Evolutionary conservation across 768 basidiomycete species (phyloP).

Genomic region (Rhizopogon vesiculosus): DNA sequence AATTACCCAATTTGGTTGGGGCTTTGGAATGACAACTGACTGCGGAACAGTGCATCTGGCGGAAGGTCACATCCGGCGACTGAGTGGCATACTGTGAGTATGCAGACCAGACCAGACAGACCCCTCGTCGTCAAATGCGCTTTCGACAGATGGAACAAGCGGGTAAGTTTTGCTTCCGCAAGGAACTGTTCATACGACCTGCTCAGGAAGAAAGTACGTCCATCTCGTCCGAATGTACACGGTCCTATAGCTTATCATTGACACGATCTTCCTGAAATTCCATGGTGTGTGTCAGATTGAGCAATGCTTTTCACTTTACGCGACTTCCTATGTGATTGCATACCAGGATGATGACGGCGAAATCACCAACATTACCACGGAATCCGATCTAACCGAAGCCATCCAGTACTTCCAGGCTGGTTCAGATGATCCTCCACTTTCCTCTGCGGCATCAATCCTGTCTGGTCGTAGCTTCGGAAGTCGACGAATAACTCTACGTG

Average conservation of each 20-base stretch:
- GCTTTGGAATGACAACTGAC: background rate
- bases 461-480: conserved; percentile 60
- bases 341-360: conserved; percentile 92
- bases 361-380: conserved; percentile 59
- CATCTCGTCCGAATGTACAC: background rate
- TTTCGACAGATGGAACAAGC: conserved; percentile 68
- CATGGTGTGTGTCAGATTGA: conserved; percentile 54
- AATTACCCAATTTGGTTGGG: too few relatives aligned
- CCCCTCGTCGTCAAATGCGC: conserved; percentile 81
- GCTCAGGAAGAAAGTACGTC: conserved; percentile 64
- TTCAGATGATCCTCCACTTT: conserved; percentile 62
- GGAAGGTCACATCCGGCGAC: background rate
- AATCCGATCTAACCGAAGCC: conserved; percentile 79
- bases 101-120: conserved; percentile 58
- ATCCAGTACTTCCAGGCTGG: conserved; percentile 83
- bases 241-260: background rate
- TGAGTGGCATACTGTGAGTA: conserved; percentile 6
- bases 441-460: conserved; percentile 70
- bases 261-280: background rate
- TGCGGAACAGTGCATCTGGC: conserved; percentile 20
- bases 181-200: conserved; percentile 74
- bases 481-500: conserved; percentile 70
- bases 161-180: conserved; percentile 77
- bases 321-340: conserved; percentile 64
- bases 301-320: conserved; percentile 74